These are phyloP conservation scores for Penicillium simplicissimum DNA, from an alignment of 495 filamentous ascomycete genomes.

Conservation along the genomic window DNA sequence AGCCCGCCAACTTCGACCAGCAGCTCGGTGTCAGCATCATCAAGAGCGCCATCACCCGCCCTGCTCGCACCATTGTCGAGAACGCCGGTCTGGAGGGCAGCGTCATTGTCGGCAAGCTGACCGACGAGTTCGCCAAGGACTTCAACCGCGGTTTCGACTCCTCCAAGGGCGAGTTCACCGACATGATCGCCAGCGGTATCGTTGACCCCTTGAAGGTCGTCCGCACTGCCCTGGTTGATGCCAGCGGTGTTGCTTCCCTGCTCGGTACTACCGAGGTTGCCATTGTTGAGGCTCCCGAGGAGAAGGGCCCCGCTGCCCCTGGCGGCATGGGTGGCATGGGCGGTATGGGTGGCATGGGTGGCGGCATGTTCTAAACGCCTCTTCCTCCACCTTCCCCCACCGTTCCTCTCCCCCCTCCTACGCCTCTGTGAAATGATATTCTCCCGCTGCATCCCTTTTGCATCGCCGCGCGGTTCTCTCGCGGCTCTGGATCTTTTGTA, in stretches of 20 bases:
- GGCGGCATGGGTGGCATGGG: conserved; percentile 69
- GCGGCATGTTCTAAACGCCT: conserved; percentile 50
- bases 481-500: conserved; percentile 27
- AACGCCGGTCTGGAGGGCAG: conserved; percentile 96
- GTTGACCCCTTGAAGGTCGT: conserved; percentile 99
- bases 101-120: conserved; percentile 96
- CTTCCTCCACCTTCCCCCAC: conserved; percentile 11
- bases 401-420: conserved; percentile 2
- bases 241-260: conserved; percentile 92
- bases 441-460: conserved; percentile 43
- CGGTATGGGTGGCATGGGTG: conserved; percentile 66
- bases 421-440: conserved; percentile 26
- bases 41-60: conserved; percentile 94
- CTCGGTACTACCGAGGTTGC: conserved; percentile 98
- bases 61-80: conserved; percentile 93
- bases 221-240: conserved; percentile 90
- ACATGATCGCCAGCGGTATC: conserved; percentile 97
- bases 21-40: conserved; percentile 97
- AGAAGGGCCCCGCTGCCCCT: conserved; percentile 69
- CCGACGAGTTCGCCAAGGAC: conserved; percentile 85
- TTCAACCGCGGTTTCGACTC: conserved; percentile 99
- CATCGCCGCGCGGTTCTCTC: conserved; percentile 43
- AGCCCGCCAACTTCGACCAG: conserved; percentile 95
- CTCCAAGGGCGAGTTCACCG: conserved; percentile 93
- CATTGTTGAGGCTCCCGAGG: conserved; percentile 92